Conservation (phyloP, 352 stramenopile species). For the Globisporangium apiculatum region DNA sequence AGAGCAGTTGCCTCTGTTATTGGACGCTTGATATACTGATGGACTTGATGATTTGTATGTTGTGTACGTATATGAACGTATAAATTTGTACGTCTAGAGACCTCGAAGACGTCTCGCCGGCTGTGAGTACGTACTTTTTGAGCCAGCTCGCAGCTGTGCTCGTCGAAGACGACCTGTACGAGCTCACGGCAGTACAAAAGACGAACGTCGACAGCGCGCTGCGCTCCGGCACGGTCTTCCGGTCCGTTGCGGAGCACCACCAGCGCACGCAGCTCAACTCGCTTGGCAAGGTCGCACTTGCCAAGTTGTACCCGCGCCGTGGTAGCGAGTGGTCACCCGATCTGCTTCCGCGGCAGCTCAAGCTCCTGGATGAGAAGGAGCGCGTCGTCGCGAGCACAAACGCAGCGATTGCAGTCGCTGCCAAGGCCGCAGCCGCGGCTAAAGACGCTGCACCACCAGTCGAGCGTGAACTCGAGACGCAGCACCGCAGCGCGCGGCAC, state of each 20-base stretch:
- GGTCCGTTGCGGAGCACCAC: slow-evolving; percentile 51
- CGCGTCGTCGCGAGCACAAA: neutral
- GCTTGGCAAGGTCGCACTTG: slow-evolving; percentile 55
- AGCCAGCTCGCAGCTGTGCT: slow-evolving; percentile 70
- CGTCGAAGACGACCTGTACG: slow-evolving; percentile 61
- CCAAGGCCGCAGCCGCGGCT: neutral
- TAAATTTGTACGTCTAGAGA: slow-evolving; percentile 13
- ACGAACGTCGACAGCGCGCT: slow-evolving; percentile 48
- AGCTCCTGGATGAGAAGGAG: slow-evolving; percentile 36
- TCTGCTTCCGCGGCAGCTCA: slow-evolving; percentile 51
- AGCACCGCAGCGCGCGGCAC: too few relatives aligned
- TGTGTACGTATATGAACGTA: neutral
- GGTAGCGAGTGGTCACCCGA: slow-evolving; percentile 72
- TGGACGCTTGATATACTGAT: neutral
- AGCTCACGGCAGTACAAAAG: slow-evolving; percentile 39
- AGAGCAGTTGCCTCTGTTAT: neutral
- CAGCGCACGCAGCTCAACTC: slow-evolving; percentile 43
- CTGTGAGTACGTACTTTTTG: slow-evolving; percentile 75
- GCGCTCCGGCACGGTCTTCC: slow-evolving; percentile 47
- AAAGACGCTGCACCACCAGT: neutral
- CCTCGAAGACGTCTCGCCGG: slow-evolving; percentile 59
- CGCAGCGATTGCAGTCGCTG: neutral
- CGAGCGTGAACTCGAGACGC: too few relatives aligned
- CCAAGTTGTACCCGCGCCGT: slow-evolving; percentile 49
- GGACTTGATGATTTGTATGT: neutral